Base-by-base conservation (phyloP, 768 basidiomycete genomes). In the Asterophora lycoperdoides region DNA sequence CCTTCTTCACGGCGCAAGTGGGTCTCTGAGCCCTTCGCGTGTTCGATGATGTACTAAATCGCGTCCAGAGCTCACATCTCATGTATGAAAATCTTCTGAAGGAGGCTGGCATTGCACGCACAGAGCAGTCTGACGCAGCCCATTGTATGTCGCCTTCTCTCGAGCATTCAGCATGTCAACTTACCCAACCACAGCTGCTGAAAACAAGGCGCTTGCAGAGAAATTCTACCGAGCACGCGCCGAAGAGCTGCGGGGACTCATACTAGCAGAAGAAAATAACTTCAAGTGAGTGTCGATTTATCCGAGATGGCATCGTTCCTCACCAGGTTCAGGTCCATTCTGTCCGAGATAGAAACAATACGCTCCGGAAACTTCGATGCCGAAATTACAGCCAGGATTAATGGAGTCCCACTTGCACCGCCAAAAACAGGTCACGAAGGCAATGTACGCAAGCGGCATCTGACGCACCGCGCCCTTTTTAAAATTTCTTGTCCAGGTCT, bases 271-370 rank as follows among this genome's bases (percentile, higher is more conserved):
- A 61, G 93, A 95, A 68, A 63, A 68, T 23, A 81, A 78, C 49
- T 96, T 93, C 78, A 89, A 81, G 89, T 86, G 60, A 20, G 76
- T 58, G 11, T 6, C 7, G 26, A n/a, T 5, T 6, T 29, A 26
- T 19, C 14, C 14, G 11, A 35, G n/a, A 29, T 28, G 20, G 17
- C 30, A 2, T 44, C 32, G 5, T 49, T 51, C 13, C 44, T 32
- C 13, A 32, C 15, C 6, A 14, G 20, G 6, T 51, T 19, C 43
- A 91, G 90, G 65, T 67, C 65, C 29, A 71, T 93, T 11, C 73
- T 83, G 15, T 67, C 75, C 3, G 92, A 94, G 65, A 89, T 93
- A 38, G 80, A 88, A 42, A 80, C 81, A 2, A 86, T 93, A 52
- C 81, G 83, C 20, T 69, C 75, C 10, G 89, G 89, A 1, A 64